Evolutionary conservation across 2,329 filamentous ascomycete species (phyloP), one percentile per base, ranked within the genome.

Genomic region (Pseudopyricularia javanii): DNA sequence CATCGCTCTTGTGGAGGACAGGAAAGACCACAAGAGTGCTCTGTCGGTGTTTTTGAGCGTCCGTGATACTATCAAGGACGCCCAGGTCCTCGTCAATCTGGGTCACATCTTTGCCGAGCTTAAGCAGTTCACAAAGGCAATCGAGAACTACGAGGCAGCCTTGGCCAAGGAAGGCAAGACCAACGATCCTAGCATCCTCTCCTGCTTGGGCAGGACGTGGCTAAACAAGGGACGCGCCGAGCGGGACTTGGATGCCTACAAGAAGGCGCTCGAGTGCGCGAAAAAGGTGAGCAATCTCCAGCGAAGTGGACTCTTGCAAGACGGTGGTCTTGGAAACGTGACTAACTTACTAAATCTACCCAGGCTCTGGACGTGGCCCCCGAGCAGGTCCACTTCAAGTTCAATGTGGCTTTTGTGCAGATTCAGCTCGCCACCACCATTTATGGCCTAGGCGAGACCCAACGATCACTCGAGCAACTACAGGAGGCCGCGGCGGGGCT

Each of bases 371-470:
- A 82, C 53, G 79, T 86, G 53, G 83, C 87, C 1, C 87, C 90
- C 0, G 86, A 93, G 4, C 88, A 95, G 61, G 77, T 91, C 30
- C 89, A 95, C 68, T 88, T 93, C 67, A 89, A 93, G 66, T 98
- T 98, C 78, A 98, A 98, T 63, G 88, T 98, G 28, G 93, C 93
- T 1, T 98, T 96, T 63, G 88, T 97, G 28, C 93, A 97, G 64
- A 94, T 95, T 57, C 91, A 96, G 66, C 83, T 97, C 53, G 91
- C 91, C 20, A 85, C 86, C 47, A 80, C 86, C 30, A 82, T 96
- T 53, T 85, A 89, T 67, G 75, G 73, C 34, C 74, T 95, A 52
- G 75, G 80, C 5, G 88, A 96, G 64, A 79, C 80, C 6, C 83
- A 91, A 63, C 83, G 90, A 50, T 87, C 86, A 0, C 75, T 91